Conservation (phyloP, 225 moss, liverwort and hornwort species). For the Antitrichia curtipendula region DNA sequence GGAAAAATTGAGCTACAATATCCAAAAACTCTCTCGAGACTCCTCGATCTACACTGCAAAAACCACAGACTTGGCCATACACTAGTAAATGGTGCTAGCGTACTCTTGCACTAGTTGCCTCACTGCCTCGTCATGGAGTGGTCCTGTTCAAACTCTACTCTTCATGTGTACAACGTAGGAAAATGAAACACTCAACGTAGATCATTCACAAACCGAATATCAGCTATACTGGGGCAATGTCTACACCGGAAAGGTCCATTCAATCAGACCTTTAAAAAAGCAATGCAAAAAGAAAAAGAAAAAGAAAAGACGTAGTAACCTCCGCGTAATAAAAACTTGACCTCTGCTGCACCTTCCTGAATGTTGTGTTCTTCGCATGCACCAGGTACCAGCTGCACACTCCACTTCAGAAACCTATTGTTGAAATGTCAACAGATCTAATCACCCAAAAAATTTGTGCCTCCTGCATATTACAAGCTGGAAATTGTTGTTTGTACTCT, state of each 20-base stretch:
- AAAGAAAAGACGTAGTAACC: background rate
- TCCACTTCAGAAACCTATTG: conserved; percentile 6
- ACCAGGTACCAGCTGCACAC: background rate
- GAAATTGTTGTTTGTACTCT: conserved; percentile 11
- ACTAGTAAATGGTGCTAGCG: conserved; percentile 18
- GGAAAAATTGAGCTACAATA: conserved; percentile 59
- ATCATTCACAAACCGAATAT: conserved; percentile 58
- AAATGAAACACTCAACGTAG: conserved; percentile 18
- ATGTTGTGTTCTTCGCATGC: background rate
- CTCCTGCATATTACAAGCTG: conserved; percentile 32
- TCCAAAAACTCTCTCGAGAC: background rate
- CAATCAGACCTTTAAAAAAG: conserved; percentile 12
- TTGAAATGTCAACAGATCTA: conserved; percentile 36
- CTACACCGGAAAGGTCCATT: conserved; percentile 1
- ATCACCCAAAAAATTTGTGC: conserved; percentile 13
- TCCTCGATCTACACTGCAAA: conserved; percentile 40
- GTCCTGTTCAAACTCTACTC: conserved; percentile 1
- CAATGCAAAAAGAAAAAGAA: background rate
- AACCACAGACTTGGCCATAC: conserved; percentile 46
- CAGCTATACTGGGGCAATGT: conserved; percentile 22
- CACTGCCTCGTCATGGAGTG: conserved; percentile 21
- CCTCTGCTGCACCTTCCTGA: conserved; percentile 9
- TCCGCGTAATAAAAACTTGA: background rate
- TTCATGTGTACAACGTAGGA: conserved; percentile 32
- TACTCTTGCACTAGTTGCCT: conserved; percentile 40